A percentile compares a stretch with the other conserved stretches of the same genome.
Conservation (phyloP, 345 rosid species). For the Zanthoxylum bungeanum region DNA sequence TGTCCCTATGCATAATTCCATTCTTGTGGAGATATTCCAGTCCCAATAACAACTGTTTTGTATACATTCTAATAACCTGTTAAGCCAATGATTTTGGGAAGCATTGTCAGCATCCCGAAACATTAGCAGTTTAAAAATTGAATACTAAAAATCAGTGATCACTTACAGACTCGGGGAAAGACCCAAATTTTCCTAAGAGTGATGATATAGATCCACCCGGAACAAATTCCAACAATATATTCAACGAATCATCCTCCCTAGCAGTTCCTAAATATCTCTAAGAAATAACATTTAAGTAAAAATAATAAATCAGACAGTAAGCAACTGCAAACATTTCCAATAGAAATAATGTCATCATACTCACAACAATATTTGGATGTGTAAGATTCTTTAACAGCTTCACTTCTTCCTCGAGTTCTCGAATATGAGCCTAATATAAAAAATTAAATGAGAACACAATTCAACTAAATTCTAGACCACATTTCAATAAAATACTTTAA, state of each 20-base stretch:
- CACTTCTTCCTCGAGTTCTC: slow-evolving; percentile 90
- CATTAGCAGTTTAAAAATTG: slow-evolving; percentile 6
- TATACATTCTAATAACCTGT: slow-evolving; percentile 73
- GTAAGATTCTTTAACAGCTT: slow-evolving; percentile 78
- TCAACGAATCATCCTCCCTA: slow-evolving; percentile 66
- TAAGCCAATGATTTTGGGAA: slow-evolving; percentile 10
- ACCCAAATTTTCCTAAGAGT: slow-evolving; percentile 72
- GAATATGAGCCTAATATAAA: slow-evolving; percentile 52
- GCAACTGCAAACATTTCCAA: slow-evolving; percentile 1
- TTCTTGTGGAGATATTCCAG: slow-evolving; percentile 76
- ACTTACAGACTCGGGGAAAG: slow-evolving; percentile 84
- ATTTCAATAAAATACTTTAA: not conserved
- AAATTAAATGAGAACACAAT: not conserved
- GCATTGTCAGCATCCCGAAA: not conserved
- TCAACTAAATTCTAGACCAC: not conserved
- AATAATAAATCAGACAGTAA: slow-evolving; percentile 1
- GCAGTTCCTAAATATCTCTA: slow-evolving; percentile 85
- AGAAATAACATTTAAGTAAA: not conserved
- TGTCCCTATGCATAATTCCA: slow-evolving; percentile 88
- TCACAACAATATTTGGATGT: slow-evolving; percentile 83
- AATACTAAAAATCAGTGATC: slow-evolving; percentile 4
- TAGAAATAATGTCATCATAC: slow-evolving; percentile 15
- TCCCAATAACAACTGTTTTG: slow-evolving; percentile 67
- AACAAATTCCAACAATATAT: slow-evolving; percentile 76
- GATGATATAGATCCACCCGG: slow-evolving; percentile 90